Evolutionary conservation across 2,329 filamentous ascomycete genomes (phyloP).

Genomic region (Didymella segeticola): DNA sequence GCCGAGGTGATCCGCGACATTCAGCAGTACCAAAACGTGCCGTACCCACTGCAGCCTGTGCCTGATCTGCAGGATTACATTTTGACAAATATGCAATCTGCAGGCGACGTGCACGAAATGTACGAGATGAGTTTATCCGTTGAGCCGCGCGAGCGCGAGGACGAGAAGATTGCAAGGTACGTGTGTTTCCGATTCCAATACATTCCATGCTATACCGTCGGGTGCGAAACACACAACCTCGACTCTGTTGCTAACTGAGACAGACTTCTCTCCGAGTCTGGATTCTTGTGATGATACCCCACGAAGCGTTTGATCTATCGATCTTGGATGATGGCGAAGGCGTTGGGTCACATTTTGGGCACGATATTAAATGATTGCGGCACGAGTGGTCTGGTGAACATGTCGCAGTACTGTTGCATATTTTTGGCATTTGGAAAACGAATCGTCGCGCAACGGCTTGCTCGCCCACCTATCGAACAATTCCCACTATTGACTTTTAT

Average conservation of each 20-base stretch:
- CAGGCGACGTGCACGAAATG: conserved; percentile 98
- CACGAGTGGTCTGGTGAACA: conserved; percentile 8
- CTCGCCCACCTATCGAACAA: background rate
- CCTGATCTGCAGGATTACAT: conserved; percentile 96
- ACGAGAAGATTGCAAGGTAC: conserved; percentile 99
- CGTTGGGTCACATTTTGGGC: conserved; percentile 18
- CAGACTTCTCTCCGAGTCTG: conserved; percentile 62
- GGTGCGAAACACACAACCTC: conserved; percentile 4
- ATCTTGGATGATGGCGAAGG: conserved; percentile 19
- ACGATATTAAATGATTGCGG: conserved; percentile 6
- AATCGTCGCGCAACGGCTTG: conserved; percentile 3
- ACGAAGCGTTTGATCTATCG: conserved; percentile 35
- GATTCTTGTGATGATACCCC: conserved; percentile 59
- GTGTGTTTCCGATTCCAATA: conserved; percentile 19
- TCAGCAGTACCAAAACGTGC: conserved; percentile 97
- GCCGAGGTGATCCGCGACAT: conserved; percentile 98
- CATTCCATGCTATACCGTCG: conserved; percentile 16
- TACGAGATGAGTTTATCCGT: conserved; percentile 95
- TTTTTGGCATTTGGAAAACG: conserved; percentile 15
- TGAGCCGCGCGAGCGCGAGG: conserved; percentile 93
- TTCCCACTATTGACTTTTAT: background rate
- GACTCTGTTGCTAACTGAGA: conserved; percentile 9
- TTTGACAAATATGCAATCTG: conserved; percentile 91
- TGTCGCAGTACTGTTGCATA: conserved; percentile 8
- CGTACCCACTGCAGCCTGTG: conserved; percentile 90